Conservation (phyloP, 148 eudicot species). For the Camellia sinensis region DNA sequence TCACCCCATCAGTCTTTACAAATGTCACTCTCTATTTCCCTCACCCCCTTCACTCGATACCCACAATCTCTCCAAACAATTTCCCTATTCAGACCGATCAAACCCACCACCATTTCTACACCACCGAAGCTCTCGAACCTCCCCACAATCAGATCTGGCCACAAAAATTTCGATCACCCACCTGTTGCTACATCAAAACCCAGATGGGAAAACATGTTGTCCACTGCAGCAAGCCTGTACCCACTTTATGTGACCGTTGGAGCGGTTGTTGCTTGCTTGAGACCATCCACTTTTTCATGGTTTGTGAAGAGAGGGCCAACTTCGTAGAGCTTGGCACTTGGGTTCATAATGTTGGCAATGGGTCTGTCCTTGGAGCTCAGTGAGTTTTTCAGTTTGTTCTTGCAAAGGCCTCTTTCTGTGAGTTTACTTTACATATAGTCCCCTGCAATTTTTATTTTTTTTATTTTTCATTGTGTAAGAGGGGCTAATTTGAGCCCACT, state of each 20-base stretch:
- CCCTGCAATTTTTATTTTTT: too few relatives aligned
- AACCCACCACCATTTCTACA: slow-evolving; percentile 9
- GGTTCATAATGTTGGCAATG: slow-evolving; percentile 68
- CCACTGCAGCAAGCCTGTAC: slow-evolving; percentile 53
- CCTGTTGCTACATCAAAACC: slow-evolving; percentile 20
- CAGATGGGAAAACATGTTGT: slow-evolving; percentile 45
- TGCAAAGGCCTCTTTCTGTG: slow-evolving; percentile 58
- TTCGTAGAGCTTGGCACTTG: slow-evolving; percentile 58
- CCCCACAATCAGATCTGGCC: slow-evolving; percentile 14
- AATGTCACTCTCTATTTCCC: slow-evolving; percentile 4
- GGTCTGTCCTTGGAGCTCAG: slow-evolving; percentile 62
- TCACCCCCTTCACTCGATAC: neutral
- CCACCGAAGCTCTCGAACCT: neutral
- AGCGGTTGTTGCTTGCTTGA: slow-evolving; percentile 50
- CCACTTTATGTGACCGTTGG: slow-evolving; percentile 68
- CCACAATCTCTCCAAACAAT: neutral
- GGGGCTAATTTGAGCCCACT: too few relatives aligned
- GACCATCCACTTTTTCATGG: slow-evolving; percentile 56
- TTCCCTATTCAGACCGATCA: slow-evolving; percentile 17
- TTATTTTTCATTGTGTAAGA: too few relatives aligned
- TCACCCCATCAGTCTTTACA: neutral
- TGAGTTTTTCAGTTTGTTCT: slow-evolving; percentile 46
- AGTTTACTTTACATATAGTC: slow-evolving; percentile 21
- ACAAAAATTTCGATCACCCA: slow-evolving; percentile 11
- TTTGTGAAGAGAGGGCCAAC: slow-evolving; percentile 48